Base-by-base conservation (phyloP, 306 rosid species). In the Betula pendula region DNA sequence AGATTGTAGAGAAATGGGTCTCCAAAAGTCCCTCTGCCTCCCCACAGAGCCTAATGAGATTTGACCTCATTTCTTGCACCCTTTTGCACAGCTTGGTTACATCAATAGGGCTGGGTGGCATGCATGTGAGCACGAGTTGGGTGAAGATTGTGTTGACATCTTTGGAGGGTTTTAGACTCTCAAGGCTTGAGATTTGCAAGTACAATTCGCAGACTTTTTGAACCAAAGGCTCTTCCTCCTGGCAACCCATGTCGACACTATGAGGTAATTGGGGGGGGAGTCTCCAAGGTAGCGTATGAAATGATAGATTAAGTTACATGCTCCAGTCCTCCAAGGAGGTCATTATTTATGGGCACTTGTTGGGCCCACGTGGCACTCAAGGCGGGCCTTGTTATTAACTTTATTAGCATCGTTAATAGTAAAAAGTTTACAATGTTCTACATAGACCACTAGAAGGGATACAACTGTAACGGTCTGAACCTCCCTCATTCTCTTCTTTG, bases 61-160 rank as follows among this genome's bases (percentile, higher is more conserved):
- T 81, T 44, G 94, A 83, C 56, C 97, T 81, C 2, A 79, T 82
- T 2, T 84, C 86, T 77, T 87, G 98, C 1, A 94, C 76, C 1
- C 49, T 66, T 24, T 76, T 77, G 71, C 77, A 7, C 12, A 84
- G 89, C 4, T 75, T 90, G 47, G 82, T 72, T 42, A 91, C 90
- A 52, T 94, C 93, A 15, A 94, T 81, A 1, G 90, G 93, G 48
- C 62, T 77, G 7, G 94, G 92, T 40, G 96, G 85, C 75, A 86
- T 91, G 94, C 98, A 91, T 56, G 97, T 87, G 80, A 75, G 85
- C 22, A 94, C 98, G 2, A 94, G 88, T 55, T 90, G 43, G 8
- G 92, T 92, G 88, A 94, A 92, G 47, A 94, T 91, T 16, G 47
- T 92, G 98, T 94, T 88, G 83, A 94, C 97, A 85, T 94, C 77